phyloP scores from a whole-genome alignment of 2,329 filamentous ascomycete species.

The Verticillium nonalfalfae region DNA sequence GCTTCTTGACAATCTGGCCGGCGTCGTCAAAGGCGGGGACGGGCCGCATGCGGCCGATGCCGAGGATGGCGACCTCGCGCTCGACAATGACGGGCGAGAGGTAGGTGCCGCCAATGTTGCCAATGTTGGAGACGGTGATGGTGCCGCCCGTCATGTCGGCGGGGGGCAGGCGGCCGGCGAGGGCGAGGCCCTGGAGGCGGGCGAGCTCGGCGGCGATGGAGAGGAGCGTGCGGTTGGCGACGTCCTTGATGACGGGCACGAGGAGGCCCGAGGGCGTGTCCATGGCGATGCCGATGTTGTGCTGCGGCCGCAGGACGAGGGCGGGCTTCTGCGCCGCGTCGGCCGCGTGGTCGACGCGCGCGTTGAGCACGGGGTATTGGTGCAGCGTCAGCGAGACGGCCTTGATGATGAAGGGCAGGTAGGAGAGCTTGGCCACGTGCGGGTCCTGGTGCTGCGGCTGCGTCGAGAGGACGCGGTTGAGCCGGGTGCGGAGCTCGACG shows the following conservation, averaged over 20 bases:
- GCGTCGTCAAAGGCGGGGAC: conserved; percentile 70
- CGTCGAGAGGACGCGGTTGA: conserved; percentile 58
- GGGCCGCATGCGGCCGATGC: conserved; percentile 72
- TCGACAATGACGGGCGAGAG: conserved; percentile 87
- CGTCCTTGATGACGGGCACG: conserved; percentile 86
- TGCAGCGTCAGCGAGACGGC: conserved; percentile 80
- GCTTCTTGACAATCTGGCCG: conserved; percentile 61
- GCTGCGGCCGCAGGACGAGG: conserved; percentile 71
- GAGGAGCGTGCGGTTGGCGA: conserved; percentile 68
- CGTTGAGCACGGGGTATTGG: conserved; percentile 81
- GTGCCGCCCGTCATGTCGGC: conserved; percentile 80
- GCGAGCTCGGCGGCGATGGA: conserved; percentile 71
- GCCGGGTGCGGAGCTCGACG: conserved; percentile 61
- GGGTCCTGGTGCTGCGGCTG: conserved; percentile 37
- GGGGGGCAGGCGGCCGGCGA: conserved; percentile 66
- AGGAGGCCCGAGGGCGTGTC: conserved; percentile 84
- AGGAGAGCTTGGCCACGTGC: conserved; percentile 65
- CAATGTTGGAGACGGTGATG: conserved; percentile 95
- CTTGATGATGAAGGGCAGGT: conserved; percentile 93
- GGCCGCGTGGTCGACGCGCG: conserved; percentile 58
- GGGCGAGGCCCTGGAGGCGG: conserved; percentile 67
- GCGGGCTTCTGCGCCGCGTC: conserved; percentile 54
- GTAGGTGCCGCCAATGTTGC: conserved; percentile 88
- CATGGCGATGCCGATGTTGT: conserved; percentile 95
- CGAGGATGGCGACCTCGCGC: conserved; percentile 85